Conservation (phyloP, 768 basidiomycete genomes). For the Gymnopilus junonius region DNA sequence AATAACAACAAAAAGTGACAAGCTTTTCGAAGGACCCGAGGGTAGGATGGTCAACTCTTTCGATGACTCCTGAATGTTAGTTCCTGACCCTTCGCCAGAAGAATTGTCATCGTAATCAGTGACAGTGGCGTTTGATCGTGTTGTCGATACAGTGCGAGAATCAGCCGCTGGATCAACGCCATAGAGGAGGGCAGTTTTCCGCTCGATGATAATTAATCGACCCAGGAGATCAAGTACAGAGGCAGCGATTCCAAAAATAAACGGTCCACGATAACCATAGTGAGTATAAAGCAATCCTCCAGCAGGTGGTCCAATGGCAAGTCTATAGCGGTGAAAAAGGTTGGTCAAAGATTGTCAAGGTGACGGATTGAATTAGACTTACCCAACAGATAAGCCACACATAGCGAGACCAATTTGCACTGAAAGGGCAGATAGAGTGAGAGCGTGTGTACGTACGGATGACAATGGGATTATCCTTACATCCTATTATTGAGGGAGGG, state of each 20-base stretch:
- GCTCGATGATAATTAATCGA: constrained; percentile 61
- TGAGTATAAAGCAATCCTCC: constrained; percentile 57
- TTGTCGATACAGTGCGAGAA: neutral
- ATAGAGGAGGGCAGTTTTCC: constrained; percentile 52
- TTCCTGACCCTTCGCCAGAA: neutral
- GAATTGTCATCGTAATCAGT: neutral
- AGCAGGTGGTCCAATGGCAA: constrained; percentile 60
- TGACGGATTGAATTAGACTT: neutral
- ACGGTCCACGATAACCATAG: constrained; percentile 66
- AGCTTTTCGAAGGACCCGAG: constrained; percentile 13
- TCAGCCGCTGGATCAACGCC: constrained; percentile 44
- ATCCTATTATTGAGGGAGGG: constrained; percentile 50
- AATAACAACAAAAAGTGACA: constrained; percentile 48
- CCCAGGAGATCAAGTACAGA: constrained; percentile 55
- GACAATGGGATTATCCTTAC: constrained; percentile 36
- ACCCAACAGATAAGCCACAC: constrained; percentile 62
- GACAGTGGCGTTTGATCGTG: neutral
- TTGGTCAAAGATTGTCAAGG: constrained; percentile 4
- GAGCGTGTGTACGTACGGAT: neutral
- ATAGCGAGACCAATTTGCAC: constrained; percentile 68
- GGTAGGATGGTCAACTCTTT: neutral
- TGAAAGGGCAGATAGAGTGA: constrained; percentile 4
- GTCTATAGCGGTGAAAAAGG: constrained; percentile 31
- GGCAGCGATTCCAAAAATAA: constrained; percentile 53
- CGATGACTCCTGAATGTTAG: neutral